Evolutionary conservation across 768 basidiomycete species (phyloP).

Genomic region (Tubosaeta sp.): DNA sequence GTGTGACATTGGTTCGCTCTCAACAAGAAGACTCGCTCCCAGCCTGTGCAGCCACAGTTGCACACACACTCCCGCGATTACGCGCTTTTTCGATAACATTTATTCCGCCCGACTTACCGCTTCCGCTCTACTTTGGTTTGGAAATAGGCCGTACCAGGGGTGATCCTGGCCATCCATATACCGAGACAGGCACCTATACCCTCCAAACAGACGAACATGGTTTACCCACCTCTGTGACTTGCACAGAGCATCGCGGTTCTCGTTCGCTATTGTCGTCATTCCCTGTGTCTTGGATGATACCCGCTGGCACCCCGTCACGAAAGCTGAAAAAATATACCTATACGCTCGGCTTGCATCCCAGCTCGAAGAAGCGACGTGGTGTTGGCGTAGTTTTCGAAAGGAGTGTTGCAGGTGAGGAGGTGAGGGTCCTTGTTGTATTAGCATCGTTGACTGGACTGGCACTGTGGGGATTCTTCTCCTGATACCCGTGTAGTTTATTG

Average conservation of each 20-base stretch:
- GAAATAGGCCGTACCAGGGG: conserved; percentile 35
- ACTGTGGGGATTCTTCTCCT: conserved; percentile 31
- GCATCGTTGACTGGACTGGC: conserved; percentile 28
- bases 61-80: conserved; percentile 64
- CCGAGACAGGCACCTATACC: conserved; percentile 50
- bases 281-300: conserved; percentile 23
- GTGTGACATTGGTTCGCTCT: conserved; percentile 62
- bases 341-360: conserved; percentile 29
- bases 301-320: conserved; percentile 16
- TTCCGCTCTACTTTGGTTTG: conserved; percentile 44
- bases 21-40: conserved; percentile 60
- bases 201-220: conserved; percentile 61
- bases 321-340: conserved; percentile 25
- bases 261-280: conserved; percentile 27
- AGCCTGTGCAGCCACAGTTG: conserved; percentile 57
- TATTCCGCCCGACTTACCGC: conserved; percentile 53
- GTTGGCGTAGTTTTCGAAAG: conserved; percentile 49
- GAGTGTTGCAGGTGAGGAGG: conserved; percentile 65
- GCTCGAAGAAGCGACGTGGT: conserved; percentile 38
- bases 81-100: conserved; percentile 60
- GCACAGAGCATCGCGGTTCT: conserved; percentile 42
- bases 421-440: conserved; percentile 31
- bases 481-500: not conserved
- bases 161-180: conserved; percentile 23
- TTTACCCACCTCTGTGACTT: conserved; percentile 51